Evolutionary conservation across 805 yeast genomes (phyloP).

Genomic region (Saccharomyces jurei): DNA sequence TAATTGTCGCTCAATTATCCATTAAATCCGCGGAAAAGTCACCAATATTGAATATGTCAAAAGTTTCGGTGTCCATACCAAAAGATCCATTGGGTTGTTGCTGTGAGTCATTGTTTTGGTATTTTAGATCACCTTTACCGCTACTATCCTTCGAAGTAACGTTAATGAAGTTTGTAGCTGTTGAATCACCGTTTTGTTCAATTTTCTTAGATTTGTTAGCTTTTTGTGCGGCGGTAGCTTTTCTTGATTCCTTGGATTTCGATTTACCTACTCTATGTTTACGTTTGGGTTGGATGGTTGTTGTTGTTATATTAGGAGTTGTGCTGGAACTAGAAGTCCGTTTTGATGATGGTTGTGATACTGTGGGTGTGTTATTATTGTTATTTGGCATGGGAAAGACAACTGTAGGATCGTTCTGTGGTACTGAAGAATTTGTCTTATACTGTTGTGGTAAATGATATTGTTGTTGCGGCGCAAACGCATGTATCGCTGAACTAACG

Average conservation of each 20-base stretch:
- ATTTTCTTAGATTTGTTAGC: background rate
- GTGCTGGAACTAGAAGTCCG: background rate
- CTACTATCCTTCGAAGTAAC: background rate
- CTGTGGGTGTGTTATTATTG: background rate
- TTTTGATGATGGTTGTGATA: background rate
- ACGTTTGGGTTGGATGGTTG: background rate
- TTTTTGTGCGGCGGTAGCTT: background rate
- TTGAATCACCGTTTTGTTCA: background rate
- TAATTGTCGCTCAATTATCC: background rate
- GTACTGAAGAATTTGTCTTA: background rate
- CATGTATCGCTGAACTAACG: background rate
- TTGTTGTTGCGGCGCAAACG: background rate
- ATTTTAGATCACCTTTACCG: background rate
- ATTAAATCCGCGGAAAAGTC: constrained; percentile 3
- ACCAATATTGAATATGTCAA: constrained; percentile 5
- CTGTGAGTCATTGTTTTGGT: background rate
- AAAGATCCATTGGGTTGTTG: background rate
- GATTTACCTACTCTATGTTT: background rate
- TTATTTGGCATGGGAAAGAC: background rate
- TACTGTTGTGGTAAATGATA: background rate
- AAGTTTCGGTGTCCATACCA: background rate
- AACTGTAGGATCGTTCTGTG: background rate
- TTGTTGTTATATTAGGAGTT: background rate
- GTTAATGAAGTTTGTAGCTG: background rate
- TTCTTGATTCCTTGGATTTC: background rate